Evolutionary conservation across 2,329 filamentous ascomycete genomes (phyloP).

Genomic region (Alternaria sp.): DNA sequence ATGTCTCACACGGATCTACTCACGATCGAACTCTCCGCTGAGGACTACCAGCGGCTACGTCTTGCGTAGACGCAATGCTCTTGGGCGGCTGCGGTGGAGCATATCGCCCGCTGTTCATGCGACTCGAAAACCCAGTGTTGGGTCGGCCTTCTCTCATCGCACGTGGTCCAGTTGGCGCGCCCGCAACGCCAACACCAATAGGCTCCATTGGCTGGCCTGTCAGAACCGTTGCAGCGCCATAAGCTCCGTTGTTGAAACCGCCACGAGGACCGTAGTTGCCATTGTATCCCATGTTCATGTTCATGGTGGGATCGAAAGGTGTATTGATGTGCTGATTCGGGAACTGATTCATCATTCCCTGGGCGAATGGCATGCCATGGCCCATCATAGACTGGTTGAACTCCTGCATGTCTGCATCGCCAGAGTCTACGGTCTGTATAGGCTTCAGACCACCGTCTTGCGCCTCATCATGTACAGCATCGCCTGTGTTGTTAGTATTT

Average conservation of each 20-base stretch:
- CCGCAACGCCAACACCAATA: slow-evolving; percentile 66
- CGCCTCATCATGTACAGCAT: slow-evolving; percentile 20
- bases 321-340: slow-evolving; percentile 60
- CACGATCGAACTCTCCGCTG: slow-evolving; percentile 42
- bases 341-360: slow-evolving; percentile 54
- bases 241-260: slow-evolving; percentile 51
- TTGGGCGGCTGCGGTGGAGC: slow-evolving; percentile 28
- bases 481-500: slow-evolving; percentile 30
- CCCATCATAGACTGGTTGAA: slow-evolving; percentile 42
- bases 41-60: slow-evolving; percentile 33
- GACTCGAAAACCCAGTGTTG: slow-evolving; percentile 77
- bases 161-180: slow-evolving; percentile 89
- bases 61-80: slow-evolving; percentile 31
- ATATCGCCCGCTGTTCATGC: slow-evolving; percentile 52
- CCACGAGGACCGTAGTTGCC: slow-evolving; percentile 56
- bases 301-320: slow-evolving; percentile 50
- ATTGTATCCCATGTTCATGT: slow-evolving; percentile 51
- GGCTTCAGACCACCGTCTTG: slow-evolving; percentile 38
- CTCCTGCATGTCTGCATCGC: slow-evolving; percentile 30
- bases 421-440: slow-evolving; percentile 47
- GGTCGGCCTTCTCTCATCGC: slow-evolving; percentile 91
- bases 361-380: slow-evolving; percentile 34
- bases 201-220: slow-evolving; percentile 46
- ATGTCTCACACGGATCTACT: slow-evolving; percentile 18
- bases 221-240: slow-evolving; percentile 49